These are phyloP conservation scores for Vanilla planifolia DNA, from an alignment of 106 monocot species.

Conservation along the genomic window DNA sequence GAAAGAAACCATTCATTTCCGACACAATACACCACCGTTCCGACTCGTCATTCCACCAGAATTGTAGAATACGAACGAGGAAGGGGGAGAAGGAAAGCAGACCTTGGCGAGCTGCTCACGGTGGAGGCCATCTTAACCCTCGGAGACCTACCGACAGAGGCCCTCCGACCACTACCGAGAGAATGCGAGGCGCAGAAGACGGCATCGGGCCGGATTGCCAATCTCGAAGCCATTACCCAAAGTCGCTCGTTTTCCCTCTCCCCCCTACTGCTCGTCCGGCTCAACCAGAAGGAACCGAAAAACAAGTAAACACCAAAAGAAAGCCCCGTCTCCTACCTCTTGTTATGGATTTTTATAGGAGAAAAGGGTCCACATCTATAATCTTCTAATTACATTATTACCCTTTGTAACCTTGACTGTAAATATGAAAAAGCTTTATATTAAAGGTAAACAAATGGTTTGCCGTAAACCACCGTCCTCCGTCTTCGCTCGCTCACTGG, in stretches of 20 bases:
- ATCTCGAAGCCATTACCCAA: slow-evolving; percentile 13
- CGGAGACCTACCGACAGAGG: slow-evolving; percentile 6
- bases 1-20: background rate
- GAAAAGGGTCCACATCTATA: no score
- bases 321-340: no score
- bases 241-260: background rate
- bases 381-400: no score
- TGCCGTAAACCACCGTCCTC: no score
- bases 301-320: no score
- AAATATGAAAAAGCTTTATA: no score
- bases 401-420: no score
- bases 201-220: slow-evolving; percentile 2
- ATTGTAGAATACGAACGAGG: background rate
- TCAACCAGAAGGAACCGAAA: no score
- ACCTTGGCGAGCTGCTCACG: slow-evolving; percentile 8
- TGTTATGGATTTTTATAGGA: no score
- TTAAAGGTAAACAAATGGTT: no score
- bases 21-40: background rate
- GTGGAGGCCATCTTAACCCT: slow-evolving; percentile 14
- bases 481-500: no score
- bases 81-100: background rate
- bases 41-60: background rate
- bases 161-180: background rate
- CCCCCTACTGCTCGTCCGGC: background rate
- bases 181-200: background rate